Base-by-base conservation (phyloP, 139 green algal genomes). In the Chlorella sp. region DNA sequence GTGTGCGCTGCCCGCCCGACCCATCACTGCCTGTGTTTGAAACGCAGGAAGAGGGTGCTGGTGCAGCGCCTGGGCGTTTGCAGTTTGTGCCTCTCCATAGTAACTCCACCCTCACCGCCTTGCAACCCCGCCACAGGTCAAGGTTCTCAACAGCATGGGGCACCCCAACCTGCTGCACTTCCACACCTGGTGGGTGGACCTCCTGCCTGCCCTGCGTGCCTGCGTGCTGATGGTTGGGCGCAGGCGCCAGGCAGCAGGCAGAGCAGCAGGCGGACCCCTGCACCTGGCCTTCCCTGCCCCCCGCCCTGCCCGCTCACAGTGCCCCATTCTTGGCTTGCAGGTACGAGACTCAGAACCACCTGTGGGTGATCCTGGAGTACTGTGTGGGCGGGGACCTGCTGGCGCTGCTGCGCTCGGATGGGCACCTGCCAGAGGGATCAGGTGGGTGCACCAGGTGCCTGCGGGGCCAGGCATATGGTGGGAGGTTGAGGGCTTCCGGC, bases 341-440 rank as follows among this genome's bases (percentile, higher is more conserved):
- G 83, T 89, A 89, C 16, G 85, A 89, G 85, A 89, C 85, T 28
- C 69, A 82, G 40, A 89, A 89, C 85, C 85, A 89, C 85, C 69
- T 89, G 64, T 99, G 98, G 98, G 95, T 99, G n/a, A 98, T 99
- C 61, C 92, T 99, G 82, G 98, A 99, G 93, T 99, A 98, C 92
- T 99, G 97, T 83, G 98, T 99, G 19, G 98, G 98, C 0, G 97
- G 98, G 0, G 96, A 98, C 92, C 93, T 99, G 69, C 94, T 97
- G 90, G 94, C 94, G 0, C 90, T 99, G 89, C 93, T 99, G 53
- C 85, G 93, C 34, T 91, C 97, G 91, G 98, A 99, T 85, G 92
- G 95, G 34, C 85, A 86, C 12, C 92, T 99, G 36, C 97, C 98
- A 22, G 97, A 99, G 90, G 89, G 91, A 39, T 88, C 83, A 9